Evolutionary conservation across 2,329 filamentous ascomycete genomes (phyloP), one percentile per base, ranked within the genome.

Genomic region (Botrytis medusae): DNA sequence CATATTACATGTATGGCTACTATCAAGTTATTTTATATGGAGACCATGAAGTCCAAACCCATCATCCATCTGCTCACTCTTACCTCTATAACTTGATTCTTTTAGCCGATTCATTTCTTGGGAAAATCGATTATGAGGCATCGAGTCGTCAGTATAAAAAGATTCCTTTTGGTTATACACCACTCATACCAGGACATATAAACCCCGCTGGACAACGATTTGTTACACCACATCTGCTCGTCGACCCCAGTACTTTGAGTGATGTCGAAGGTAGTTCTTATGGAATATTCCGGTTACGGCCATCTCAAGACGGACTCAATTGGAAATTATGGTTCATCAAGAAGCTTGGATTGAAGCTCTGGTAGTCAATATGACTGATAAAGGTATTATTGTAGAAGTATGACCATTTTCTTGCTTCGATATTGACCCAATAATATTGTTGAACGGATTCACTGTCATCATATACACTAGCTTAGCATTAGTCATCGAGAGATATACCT

Each of bases 221-320:
- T 16, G 2, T 7, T 54, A 14, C 2, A 16, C 51, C 0, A 18
- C 0, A 25, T n/a, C 2, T 14, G 0, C 4, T n/a, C 22, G 1
- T 14, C 25, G 0, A 51, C 22, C 10, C 4, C 9, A 25, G 9
- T 12, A 4, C 0, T 51, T 51, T 9, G 22, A 0, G 3, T 25
- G 22, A 12, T 1, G 0, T 6, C 22, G 5, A 51, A 22, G 4
- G 8, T 10, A 48, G 20, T 25, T 48, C 46, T n/a, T 51, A 25
- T 51, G 48, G 48, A 51, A n/a, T 51, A 0, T 51, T 51, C 10
- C 48, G 48, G 10, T 25, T n/a, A 6, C 22, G 22, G 48, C 22
- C 22, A 25, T 1, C 8, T 51, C 44, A 46, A 46, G 44, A 7
- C 5, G 6, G 18, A 2, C 5, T 48, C 9, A 42, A 16, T n/a